Evolutionary conservation across 352 stramenopile species (phyloP).

Genomic region (Peronospora destructor): DNA sequence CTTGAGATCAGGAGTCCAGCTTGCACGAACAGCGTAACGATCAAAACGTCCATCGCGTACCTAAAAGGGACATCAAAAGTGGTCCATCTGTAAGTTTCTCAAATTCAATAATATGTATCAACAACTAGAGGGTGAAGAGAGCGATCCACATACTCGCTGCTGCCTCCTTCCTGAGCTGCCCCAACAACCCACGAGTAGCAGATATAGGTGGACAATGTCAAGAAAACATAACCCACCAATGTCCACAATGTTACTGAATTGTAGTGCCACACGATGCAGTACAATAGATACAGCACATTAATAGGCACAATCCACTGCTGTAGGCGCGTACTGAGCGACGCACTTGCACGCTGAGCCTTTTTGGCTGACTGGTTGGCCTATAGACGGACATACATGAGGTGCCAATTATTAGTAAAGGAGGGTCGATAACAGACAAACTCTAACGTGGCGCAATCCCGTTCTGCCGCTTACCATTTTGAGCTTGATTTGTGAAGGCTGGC

Average conservation of each 20-base stretch:
- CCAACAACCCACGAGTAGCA: conserved; percentile 79
- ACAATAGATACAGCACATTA: conserved; percentile 75
- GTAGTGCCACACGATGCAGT: conserved; percentile 71
- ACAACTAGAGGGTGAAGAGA: conserved; percentile 5
- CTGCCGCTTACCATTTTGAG: too few relatives aligned
- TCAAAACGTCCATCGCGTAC: conserved; percentile 81
- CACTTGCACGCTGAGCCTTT: conserved; percentile 67
- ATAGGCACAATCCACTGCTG: conserved; percentile 77
- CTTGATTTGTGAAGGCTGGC: too few relatives aligned
- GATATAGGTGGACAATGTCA: conserved; percentile 59
- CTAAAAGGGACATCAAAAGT: conserved; percentile 19
- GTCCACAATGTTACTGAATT: conserved; percentile 63
- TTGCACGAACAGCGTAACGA: conserved; percentile 79
- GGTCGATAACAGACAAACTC: neutral
- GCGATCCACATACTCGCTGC: conserved; percentile 53
- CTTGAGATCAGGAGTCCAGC: conserved; percentile 65
- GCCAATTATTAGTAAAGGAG: neutral
- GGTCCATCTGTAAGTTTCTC: conserved; percentile 15
- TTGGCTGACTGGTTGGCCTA: conserved; percentile 83
- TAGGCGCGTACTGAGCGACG: conserved; percentile 60
- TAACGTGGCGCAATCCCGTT: neutral
- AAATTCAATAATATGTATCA: conserved; percentile 10
- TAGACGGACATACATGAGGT: neutral
- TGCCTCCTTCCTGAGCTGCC: conserved; percentile 66
- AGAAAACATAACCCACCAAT: conserved; percentile 55